Base-by-base conservation (phyloP, 371 early-diverging fungal species). In the Batkoa obscura region DNA sequence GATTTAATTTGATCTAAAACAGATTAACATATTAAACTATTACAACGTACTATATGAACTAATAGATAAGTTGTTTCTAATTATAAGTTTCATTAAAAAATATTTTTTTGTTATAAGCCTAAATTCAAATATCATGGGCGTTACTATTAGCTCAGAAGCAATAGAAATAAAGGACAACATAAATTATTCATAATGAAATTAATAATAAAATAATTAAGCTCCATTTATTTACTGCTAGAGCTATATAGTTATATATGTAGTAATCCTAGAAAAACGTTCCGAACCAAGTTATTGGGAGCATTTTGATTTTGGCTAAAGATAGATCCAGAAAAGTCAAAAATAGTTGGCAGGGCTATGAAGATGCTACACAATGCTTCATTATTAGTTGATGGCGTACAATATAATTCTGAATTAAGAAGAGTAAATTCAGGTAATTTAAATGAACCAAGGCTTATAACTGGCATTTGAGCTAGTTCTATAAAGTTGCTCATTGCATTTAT, bases 351-450 rank as follows among this genome's bases (percentile, higher is more conserved):
- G 43, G 80, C 88, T 9, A 80, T 94, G n/a, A 87, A 84, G 56
- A 93, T 91, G 90, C 80, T 97, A 33, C 97, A 94, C 60, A 88
- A 80, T 38, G 84, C 94, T 23, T 88, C 88, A 67, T 64, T 97
- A 41, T 69, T 97, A 90, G 80, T 96, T 41, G 96, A 96, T 64
- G 96, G 95, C 60, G 87, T 97, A 15, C 88, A 97, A 66, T 95
- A 97, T 65, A 82, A 77, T 55, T 93, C 94, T 0, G 74, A 73
- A 15, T 61, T 95, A 50, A 72, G 96, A 43, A 72, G 96, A 53
- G 96, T 94, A 1, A 77, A 81, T 2, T 96, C 98, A 52, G 72
- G 79, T 67, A 60, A 8, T 12, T 45, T 6, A 23, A 23, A 23
- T 23, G 23, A 23, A 23, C 23, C 23, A 23, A 23, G 23, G 23